Conservation (phyloP, 495 filamentous ascomycete genomes). For the Trichocladium antarcticum region DNA sequence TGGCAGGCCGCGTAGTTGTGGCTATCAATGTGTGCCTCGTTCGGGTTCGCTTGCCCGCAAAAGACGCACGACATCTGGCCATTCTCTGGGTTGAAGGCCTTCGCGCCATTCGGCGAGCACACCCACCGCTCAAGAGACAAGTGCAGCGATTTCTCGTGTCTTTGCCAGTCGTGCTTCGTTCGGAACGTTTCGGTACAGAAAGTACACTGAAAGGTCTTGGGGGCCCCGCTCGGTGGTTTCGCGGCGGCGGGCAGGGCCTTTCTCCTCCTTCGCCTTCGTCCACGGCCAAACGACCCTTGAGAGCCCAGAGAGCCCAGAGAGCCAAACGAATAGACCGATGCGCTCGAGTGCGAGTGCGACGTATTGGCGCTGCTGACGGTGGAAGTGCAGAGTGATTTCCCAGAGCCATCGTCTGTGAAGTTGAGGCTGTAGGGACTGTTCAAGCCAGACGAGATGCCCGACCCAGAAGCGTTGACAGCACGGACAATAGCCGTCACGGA, state of each 20-base stretch:
- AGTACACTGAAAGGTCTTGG: conserved; percentile 66
- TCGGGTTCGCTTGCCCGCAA: conserved; percentile 50
- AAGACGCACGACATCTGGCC: conserved; percentile 52
- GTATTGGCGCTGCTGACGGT: conserved; percentile 65
- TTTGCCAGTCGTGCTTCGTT: conserved; percentile 75
- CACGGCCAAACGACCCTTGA: conserved; percentile 45
- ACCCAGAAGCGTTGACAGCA: conserved; percentile 51
- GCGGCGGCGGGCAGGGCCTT: conserved; percentile 28
- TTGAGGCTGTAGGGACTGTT: conserved; percentile 45
- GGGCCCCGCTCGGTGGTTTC: conserved; percentile 20
- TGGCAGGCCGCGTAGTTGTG: conserved; percentile 64
- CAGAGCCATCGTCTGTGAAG: conserved; percentile 54
- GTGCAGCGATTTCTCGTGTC: conserved; percentile 75
- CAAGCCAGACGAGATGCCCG: conserved; percentile 42
- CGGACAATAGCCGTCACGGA: conserved; percentile 66
- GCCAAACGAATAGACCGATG: conserved; percentile 60
- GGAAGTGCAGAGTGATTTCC: conserved; percentile 56
- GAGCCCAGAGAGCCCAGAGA: conserved; percentile 59
- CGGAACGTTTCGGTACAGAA: conserved; percentile 74
- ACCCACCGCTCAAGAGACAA: conserved; percentile 69
- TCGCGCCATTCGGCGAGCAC: conserved; percentile 58
- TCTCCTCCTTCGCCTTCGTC: conserved; percentile 58
- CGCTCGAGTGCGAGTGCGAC: conserved; percentile 54
- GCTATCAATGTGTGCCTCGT: conserved; percentile 50
- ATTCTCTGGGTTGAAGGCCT: conserved; percentile 37